Evolutionary conservation across 495 filamentous ascomycete genomes (phyloP), one percentile per base, ranked within the genome.

Genomic region (Acidomyces sp.): DNA sequence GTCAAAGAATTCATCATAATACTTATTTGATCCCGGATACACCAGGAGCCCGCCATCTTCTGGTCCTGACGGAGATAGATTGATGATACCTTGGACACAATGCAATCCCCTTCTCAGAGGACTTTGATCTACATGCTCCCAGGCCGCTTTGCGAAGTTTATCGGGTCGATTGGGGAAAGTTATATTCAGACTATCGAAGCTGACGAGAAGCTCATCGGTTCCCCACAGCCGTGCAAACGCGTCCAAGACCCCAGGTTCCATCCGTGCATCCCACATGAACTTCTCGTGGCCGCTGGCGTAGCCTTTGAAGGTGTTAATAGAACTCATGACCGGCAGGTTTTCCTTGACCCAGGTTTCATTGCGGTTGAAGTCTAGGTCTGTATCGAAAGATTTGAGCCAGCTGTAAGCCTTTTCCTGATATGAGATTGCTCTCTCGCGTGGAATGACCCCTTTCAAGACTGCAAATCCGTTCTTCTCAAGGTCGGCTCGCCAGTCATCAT

Each of bases 231-330:
- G 59, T 17, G 48, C 55, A 32, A 65, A 65, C 26, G 51, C 51
- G 1, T 62, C 55, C 27, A 62, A 41, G 1, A 65, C 56, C 4
- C 37, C 47, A 9, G 58, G 61, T 51, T 70, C 66, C 28, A 33
- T 59, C 16, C 61, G 54, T 0, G 64, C 64, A 4, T 68, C 61
- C 64, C 65, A 68, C 49, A 62, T 57, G 43, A 65, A 63, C 26
- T 61, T 64, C 39, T 68, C 65, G 40, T 67, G 65, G 2, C 47
- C 46, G 3, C 58, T 53, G 1, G 45, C 46, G 37, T 67, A 67
- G 7, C 58, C 58, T 46, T 63, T 65, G 44, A 63, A 61, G 40
- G 48, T 57, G n/a, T n/a, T n/a, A n/a, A n/a, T n/a, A n/a, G n/a
- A n/a, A n/a, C n/a, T n/a, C n/a, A n/a, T n/a, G 5, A 60, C 47